These are phyloP conservation scores for Pulveroboletus sp. DNA, from an alignment of 768 basidiomycete species.

Conservation along the genomic window DNA sequence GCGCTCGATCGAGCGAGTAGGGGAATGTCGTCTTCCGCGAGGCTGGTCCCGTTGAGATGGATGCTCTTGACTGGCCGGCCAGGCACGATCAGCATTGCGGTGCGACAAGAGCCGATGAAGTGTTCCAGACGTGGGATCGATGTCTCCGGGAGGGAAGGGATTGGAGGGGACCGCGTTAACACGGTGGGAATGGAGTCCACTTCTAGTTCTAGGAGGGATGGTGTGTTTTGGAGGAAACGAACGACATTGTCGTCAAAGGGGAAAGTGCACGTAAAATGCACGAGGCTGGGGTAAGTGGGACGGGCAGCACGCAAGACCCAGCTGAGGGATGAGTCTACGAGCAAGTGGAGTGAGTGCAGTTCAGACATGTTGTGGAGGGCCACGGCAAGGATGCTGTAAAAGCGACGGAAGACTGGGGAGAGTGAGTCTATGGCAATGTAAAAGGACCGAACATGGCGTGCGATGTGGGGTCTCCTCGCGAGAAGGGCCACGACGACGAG, in stretches of 20 bases:
- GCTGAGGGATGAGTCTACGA: constrained; percentile 44
- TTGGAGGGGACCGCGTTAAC: constrained; percentile 17
- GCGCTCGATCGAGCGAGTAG: constrained; percentile 46
- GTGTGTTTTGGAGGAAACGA: constrained; percentile 53
- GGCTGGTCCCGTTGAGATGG: constrained; percentile 55
- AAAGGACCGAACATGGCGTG: constrained; percentile 58
- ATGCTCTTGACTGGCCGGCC: constrained; percentile 63
- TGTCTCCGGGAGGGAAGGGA: constrained; percentile 25
- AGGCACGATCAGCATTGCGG: constrained; percentile 54
- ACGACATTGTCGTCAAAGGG: constrained; percentile 54
- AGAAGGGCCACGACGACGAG: constrained; percentile 51
- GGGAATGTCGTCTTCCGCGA: constrained; percentile 52
- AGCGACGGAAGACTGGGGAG: constrained; percentile 38
- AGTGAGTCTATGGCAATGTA: constrained; percentile 46
- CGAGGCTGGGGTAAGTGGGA: constrained; percentile 43
- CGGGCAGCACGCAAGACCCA: constrained; percentile 45
- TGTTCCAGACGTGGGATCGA: constrained; percentile 45
- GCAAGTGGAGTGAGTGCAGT: constrained; percentile 48
- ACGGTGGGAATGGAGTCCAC: constrained; percentile 37
- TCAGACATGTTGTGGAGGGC: constrained; percentile 61
- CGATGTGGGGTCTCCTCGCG: constrained; percentile 51
- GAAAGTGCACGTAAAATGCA: constrained; percentile 56
- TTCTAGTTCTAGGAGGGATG: constrained; percentile 54
- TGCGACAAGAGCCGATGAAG: constrained; percentile 57
- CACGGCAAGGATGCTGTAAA: constrained; percentile 44